Evolutionary conservation across 495 filamentous ascomycete species (phyloP), one percentile per base, ranked within the genome.

Genomic region (Neurospora tetraspora): DNA sequence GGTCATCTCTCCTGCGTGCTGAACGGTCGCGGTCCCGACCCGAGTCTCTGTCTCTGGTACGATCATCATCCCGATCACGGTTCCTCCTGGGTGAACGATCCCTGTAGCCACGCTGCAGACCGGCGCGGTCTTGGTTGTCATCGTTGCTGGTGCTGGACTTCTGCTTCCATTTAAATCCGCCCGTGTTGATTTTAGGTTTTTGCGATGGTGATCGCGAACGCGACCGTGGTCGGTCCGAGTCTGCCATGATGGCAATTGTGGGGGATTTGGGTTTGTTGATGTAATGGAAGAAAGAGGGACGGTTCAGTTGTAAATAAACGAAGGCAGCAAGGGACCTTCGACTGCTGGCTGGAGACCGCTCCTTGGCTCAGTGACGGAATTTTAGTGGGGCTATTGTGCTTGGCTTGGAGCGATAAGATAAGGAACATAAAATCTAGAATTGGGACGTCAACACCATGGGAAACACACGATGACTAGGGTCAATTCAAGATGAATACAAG

Each of bases 131-230:
- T 76, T 87, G 76, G 59, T 82, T 79, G 73, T 86, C 83, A 76
- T 84, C 81, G 69, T 86, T 78, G 42, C 85, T 83, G 73, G 84
- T 81, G 37, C 83, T 83, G 71, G 85, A 82, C 79, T 90, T 90
- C 42, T 90, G 88, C 76, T 92, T 92, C 89, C 89, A 92, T 69
- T 83, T 85, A 79, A 91, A 90, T 0, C 89, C 89, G 40, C 86
- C 86, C 12, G 86, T 82, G 53, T 73, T 71, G 69, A 78, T 80
- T 73, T 84, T 85, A 5, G 81, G 82, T 12, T 80, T 78, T 5
- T 75, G 77, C 23, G 78, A 75, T 4, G 78, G 80, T 8, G 76
- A 79, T 39, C 79, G 77, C 37, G 78, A 80, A 23, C 81, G 80
- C n/a, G 82, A 81, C 16, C 81, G 77, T 68, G 79, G 80, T 70